Base-by-base conservation (phyloP, 2,329 filamentous ascomycete genomes). In the Fusarium sp. region DNA sequence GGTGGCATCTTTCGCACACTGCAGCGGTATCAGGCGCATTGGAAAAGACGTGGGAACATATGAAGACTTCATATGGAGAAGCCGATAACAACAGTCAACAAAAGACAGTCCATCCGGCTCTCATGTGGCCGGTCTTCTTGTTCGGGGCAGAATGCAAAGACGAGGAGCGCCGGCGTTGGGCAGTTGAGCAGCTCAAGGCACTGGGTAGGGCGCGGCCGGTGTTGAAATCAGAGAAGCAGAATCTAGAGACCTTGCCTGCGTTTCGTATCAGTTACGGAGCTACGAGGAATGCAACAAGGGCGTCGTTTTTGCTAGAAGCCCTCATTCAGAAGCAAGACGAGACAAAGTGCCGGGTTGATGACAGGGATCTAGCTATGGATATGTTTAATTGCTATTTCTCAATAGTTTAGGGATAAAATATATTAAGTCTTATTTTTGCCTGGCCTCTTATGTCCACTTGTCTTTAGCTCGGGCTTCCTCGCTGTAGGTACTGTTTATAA, bases 311-410 rank as follows among this genome's bases (percentile, higher is more conserved):
- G 10, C 42, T 62, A 4, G 44, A 62, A n/a, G 37, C 54, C 2
- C 44, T 62, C 3, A 26, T 17, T 5, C n/a, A 8, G 3, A 52
- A 53, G 11, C 60, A 64, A 3, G 38, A 38, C 0, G 45, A 64
- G 27, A 14, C 9, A 6, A 45, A 20, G 4, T 64, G 60, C 11
- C 30, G 60, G 27, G 20, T 61, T 5, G 33, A 64, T 53, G 56
- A 64, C 3, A 26, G 56, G 20, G 55, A 64, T 2, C 14, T 64
- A 9, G 40, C 56, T 2, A 61, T 64, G 40, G 46, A 64, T 5
- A 53, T 64, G 40, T 64, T 64, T 32, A 30, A n/a, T 23, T 64
- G 55, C 5, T 64, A 64, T 6, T 64, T 64, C 1, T 45, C 60
- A 2, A 61, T 64, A n/a, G 45, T 60, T 9, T 60, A 14, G 17